phyloP scores from a whole-genome alignment of 306 rosid genomes.

The Ceratonia siliqua region DNA sequence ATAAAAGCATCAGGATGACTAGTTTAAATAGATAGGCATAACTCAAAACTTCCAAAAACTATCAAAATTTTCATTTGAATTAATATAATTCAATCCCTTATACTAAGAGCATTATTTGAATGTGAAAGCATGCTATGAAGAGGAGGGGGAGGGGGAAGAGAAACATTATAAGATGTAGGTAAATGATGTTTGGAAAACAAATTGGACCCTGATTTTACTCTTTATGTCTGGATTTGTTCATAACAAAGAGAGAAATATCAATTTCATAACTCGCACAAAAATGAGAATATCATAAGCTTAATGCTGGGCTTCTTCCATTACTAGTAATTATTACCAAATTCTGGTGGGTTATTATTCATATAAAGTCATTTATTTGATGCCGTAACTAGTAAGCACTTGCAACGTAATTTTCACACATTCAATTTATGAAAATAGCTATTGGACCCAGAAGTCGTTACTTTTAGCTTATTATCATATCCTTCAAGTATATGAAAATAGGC shows the following conservation, averaged over 20 bases:
- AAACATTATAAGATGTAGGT: no score
- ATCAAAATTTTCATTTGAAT: neutral
- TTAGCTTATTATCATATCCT: neutral
- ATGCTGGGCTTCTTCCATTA: neutral
- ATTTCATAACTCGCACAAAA: slow-evolving; percentile 4
- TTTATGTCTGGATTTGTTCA: neutral
- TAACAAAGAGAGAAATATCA: neutral
- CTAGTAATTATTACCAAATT: neutral
- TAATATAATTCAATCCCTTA: no score
- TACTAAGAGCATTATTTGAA: neutral
- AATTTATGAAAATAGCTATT: neutral
- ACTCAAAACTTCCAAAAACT: neutral
- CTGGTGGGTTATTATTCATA: neutral
- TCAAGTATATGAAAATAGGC: neutral
- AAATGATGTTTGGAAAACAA: slow-evolving; percentile 16
- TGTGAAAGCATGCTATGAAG: neutral
- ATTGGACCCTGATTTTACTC: neutral
- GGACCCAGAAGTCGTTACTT: neutral
- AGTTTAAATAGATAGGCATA: neutral
- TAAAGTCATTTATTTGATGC: neutral
- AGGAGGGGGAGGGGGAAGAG: neutral
- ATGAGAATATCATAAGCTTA: neutral
- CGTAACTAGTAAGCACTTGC: neutral
- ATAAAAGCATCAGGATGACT: neutral
- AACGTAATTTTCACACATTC: neutral